Evolutionary conservation across 1,284 basidiomycete species (phyloP).

Genomic region (Limonomyces culmigenus): DNA sequence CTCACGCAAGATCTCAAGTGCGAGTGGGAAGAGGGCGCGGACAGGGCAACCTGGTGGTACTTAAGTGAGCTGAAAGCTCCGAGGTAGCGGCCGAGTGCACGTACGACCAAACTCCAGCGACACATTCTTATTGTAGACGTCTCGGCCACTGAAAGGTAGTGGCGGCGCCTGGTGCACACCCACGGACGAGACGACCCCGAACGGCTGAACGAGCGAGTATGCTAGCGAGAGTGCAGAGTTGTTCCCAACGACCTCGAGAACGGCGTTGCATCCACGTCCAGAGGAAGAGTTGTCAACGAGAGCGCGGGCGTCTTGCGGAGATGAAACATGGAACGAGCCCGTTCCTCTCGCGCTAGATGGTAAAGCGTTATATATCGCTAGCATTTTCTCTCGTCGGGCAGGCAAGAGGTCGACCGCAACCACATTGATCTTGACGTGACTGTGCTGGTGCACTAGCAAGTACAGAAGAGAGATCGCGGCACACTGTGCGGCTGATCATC

Average conservation of each 20-base stretch:
- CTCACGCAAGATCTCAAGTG: conserved; percentile 53
- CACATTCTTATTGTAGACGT: conserved; percentile 72
- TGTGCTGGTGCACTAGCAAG: conserved; percentile 24
- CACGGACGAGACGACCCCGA: conserved; percentile 66
- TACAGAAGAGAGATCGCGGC: conserved; percentile 49
- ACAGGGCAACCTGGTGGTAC: conserved; percentile 83
- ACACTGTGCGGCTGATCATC: conserved; percentile 21
- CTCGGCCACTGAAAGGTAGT: conserved; percentile 42
- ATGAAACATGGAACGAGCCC: conserved; percentile 30
- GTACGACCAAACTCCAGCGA: conserved; percentile 23
- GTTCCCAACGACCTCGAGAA: conserved; percentile 73
- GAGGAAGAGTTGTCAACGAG: conserved; percentile 33
- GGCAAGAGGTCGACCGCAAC: conserved; percentile 47
- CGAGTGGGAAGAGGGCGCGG: conserved; percentile 59
- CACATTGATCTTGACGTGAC: conserved; percentile 27
- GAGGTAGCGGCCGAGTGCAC: too few species aligned
- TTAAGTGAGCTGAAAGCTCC: too few species aligned
- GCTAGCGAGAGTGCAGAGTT: conserved; percentile 53
- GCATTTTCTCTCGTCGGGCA: conserved; percentile 36
- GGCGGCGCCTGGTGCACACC: conserved; percentile 48
- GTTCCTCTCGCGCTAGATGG: conserved; percentile 22
- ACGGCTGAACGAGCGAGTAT: conserved; percentile 64
- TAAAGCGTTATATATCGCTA: conserved; percentile 35
- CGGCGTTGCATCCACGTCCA: conserved; percentile 39
- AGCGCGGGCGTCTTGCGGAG: conserved; percentile 31